Conservation (phyloP, 1,284 basidiomycete species). For the Ganoderma resinaceum region DNA sequence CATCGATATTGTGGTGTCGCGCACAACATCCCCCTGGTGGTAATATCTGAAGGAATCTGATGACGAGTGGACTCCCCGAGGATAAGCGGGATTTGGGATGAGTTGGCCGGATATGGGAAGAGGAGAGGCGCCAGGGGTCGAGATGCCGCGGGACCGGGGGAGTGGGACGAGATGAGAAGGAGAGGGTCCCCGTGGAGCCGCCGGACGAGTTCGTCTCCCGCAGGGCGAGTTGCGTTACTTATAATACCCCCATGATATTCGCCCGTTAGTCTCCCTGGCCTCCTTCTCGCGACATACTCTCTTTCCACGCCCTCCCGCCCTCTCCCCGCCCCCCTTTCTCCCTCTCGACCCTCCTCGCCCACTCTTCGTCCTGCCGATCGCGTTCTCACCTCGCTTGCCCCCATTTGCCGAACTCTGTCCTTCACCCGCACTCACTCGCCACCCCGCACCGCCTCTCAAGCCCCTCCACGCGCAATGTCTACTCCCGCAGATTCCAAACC, state of each 20-base stretch:
- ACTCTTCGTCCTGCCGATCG: not conserved
- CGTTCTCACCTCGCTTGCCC: not conserved
- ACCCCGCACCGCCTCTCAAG: conserved; percentile 5
- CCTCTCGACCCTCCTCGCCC: not conserved
- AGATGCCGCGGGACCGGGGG: conserved; percentile 19
- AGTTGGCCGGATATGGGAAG: not conserved
- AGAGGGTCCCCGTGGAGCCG: not conserved
- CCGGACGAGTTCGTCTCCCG: conserved; percentile 15
- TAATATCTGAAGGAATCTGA: not conserved
- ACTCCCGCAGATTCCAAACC: conserved; percentile 8
- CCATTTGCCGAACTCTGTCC: not conserved
- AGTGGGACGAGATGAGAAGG: conserved; percentile 11
- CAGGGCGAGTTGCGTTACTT: conserved; percentile 4
- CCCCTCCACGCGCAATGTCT: not conserved
- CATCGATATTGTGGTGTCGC: too few relatives aligned
- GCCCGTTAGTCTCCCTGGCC: conserved; percentile 14
- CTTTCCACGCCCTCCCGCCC: conserved; percentile 19
- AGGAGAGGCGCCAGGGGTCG: not conserved
- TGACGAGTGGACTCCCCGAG: not conserved
- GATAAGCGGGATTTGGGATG: not conserved
- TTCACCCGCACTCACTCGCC: not conserved
- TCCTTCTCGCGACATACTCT: conserved; percentile 8
- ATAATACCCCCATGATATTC: conserved; percentile 17
- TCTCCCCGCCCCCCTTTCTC: not conserved
- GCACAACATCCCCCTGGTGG: not conserved